Percentiles rank a stretch among this genome's conserved stretches.
Conservation (phyloP, 2,329 filamentous ascomycete species). For the Penicillium sp. region DNA sequence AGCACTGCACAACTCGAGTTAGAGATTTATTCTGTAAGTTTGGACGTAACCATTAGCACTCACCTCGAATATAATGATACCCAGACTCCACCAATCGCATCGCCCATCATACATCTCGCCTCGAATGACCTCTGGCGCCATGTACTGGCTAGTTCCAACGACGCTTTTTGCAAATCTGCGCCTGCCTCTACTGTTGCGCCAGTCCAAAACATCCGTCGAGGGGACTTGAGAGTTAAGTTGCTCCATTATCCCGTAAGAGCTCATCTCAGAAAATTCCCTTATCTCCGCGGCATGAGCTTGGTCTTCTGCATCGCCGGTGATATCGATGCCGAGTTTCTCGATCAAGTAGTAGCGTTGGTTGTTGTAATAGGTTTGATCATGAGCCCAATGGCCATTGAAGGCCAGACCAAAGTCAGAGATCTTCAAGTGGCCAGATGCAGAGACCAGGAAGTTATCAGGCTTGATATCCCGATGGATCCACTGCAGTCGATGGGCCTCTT, state of each 20-base stretch:
- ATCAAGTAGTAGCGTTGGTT: constrained; percentile 77
- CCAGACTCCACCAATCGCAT: constrained; percentile 97
- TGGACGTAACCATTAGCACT: background rate
- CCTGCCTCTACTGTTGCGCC: constrained; percentile 67
- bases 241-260: constrained; percentile 33
- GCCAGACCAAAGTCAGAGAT: constrained; percentile 96
- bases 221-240: constrained; percentile 28
- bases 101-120: constrained; percentile 83
- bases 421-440: constrained; percentile 82
- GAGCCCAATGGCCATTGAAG: constrained; percentile 92
- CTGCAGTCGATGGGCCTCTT: constrained; percentile 80
- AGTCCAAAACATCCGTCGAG: constrained; percentile 59
- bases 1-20: constrained; percentile 53
- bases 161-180: constrained; percentile 77
- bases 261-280: constrained; percentile 8
- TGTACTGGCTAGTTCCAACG: constrained; percentile 95
- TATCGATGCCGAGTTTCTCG: constrained; percentile 68
- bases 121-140: constrained; percentile 89
- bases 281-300: constrained; percentile 51
- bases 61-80: constrained; percentile 85
- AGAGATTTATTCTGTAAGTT: background rate
- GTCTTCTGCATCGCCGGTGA: constrained; percentile 73
- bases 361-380: constrained; percentile 83
- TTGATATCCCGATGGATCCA: constrained; percentile 98
- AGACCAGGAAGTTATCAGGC: constrained; percentile 94